Base-by-base conservation (phyloP, 2,329 filamentous ascomycete species). In the Aspergillus pseudotamarii region DNA sequence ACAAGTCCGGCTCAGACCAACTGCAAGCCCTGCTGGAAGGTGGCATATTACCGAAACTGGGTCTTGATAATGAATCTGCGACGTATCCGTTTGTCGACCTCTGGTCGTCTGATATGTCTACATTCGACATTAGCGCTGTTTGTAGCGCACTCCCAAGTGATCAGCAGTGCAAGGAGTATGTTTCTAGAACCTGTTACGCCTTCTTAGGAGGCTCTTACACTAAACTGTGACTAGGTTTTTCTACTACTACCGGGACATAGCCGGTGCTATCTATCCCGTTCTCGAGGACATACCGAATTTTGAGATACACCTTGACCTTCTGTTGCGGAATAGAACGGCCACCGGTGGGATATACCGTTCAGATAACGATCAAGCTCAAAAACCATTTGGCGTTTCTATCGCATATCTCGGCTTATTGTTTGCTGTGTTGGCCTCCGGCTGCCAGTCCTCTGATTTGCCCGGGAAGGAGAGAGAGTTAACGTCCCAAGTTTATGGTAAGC, bases 61-160 rank as follows among this genome's bases (percentile, higher is more conserved):
- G 87, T 3, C 79, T 89, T 38, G 87, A 89, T 70, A 89, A 89
- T 67, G 86, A 89, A 69, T 86, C 84, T 43, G 86, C 86, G 4
- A 89, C 86, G 10, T 89, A 89, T 70, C 87, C 87, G 8, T 89
- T 89, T 68, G 85, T 89, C 32, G 87, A 89, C 69, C 76, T 89
- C 3, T 89, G 86, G 86, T 87, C 87, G 6, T 85, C 85, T 2
- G 85, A 88, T 61, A 86, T 84, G 57, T 86, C 85, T 1, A 79
- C 85, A 6, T 81, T 84, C 64, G 83, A 87, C 69, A 81, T 87
- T 6, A 83, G 80, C 62, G 85, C 87, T 58, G 80, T 89, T 2
- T 85, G 85, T 41, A 86, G 84, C 67, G 85, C 85, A 1, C 75
- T 89, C 36, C 87, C 87, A 0, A 82, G 78, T 64, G 87, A 89